Evolutionary conservation across 2,329 filamentous ascomycete species (phyloP).

Genomic region (Pseudocercospora crystallina): DNA sequence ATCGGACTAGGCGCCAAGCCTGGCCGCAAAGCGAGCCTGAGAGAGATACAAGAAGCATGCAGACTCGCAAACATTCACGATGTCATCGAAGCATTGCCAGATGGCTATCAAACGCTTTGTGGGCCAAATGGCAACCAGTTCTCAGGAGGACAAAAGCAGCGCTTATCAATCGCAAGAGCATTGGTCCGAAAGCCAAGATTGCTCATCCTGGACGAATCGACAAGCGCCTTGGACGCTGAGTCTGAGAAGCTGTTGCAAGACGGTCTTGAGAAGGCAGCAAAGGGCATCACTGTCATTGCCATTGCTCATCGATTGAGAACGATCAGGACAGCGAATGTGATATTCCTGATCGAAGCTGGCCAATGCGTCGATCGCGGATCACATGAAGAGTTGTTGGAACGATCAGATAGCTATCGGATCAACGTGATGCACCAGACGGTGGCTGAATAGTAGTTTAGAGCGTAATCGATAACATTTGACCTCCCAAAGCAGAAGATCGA

Average conservation of each 20-base stretch:
- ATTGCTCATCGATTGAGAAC: slow-evolving; percentile 46
- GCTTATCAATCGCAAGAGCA: slow-evolving; percentile 43
- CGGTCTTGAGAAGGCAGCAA: slow-evolving; percentile 36
- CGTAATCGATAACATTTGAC: not conserved
- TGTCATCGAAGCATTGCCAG: slow-evolving; percentile 60
- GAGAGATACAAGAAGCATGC: slow-evolving; percentile 66
- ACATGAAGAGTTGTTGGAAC: slow-evolving; percentile 40
- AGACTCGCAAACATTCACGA: slow-evolving; percentile 69
- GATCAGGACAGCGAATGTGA: slow-evolving; percentile 42
- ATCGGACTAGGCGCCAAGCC: slow-evolving; percentile 47
- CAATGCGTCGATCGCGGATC: slow-evolving; percentile 49
- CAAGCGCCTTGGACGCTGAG: slow-evolving; percentile 43
- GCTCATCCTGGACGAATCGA: slow-evolving; percentile 44
- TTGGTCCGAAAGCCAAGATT: slow-evolving; percentile 42
- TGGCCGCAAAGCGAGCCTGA: slow-evolving; percentile 54
- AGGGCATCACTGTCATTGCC: slow-evolving; percentile 41
- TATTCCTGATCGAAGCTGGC: slow-evolving; percentile 51
- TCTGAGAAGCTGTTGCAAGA: slow-evolving; percentile 41
- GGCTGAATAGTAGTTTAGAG: not conserved
- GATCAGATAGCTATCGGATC: slow-evolving; percentile 10
- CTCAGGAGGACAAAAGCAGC: slow-evolving; percentile 44
- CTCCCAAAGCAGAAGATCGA: not conserved
- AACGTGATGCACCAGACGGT: slow-evolving; percentile 18
- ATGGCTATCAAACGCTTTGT: slow-evolving; percentile 62
- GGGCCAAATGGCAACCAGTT: slow-evolving; percentile 40